Conservation (phyloP, 2,329 filamentous ascomycete species). For the Zelopaecilomyces penicillatus region DNA sequence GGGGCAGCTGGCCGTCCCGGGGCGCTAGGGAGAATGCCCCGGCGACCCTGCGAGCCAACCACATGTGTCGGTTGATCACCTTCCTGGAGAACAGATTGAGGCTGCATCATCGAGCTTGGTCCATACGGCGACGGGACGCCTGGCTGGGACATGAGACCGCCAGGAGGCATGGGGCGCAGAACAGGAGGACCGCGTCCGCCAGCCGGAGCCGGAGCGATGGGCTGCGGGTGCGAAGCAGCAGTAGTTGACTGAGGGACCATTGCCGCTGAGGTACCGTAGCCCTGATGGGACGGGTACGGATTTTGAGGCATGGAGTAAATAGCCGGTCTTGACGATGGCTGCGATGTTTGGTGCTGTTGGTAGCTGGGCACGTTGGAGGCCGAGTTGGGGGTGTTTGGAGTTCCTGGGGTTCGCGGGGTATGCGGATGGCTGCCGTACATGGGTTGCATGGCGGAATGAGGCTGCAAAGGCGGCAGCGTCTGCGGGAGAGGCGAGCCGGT, state of each 20-base stretch:
- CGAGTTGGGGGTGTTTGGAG: slow-evolving; percentile 52
- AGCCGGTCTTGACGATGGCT: slow-evolving; percentile 38
- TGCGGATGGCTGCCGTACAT: slow-evolving; percentile 52
- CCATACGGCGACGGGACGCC: slow-evolving; percentile 54
- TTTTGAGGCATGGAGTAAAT: slow-evolving; percentile 49
- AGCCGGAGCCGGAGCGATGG: slow-evolving; percentile 63
- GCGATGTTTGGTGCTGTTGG: slow-evolving; percentile 38
- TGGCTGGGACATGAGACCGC: slow-evolving; percentile 52
- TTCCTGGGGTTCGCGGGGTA: slow-evolving; percentile 54
- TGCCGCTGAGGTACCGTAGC: slow-evolving; percentile 46
- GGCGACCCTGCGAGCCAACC: slow-evolving; percentile 85
- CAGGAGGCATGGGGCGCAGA: slow-evolving; percentile 62
- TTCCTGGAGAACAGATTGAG: slow-evolving; percentile 46
- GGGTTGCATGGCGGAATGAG: slow-evolving; percentile 35
- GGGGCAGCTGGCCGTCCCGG: slow-evolving; percentile 76
- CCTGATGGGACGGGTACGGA: slow-evolving; percentile 46
- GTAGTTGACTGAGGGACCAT: slow-evolving; percentile 62
- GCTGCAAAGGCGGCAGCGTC: slow-evolving; percentile 48
- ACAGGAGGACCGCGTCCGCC: slow-evolving; percentile 50
- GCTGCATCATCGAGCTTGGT: slow-evolving; percentile 48
- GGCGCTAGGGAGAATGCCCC: slow-evolving; percentile 85
- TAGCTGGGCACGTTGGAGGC: slow-evolving; percentile 45
- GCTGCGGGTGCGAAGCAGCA: slow-evolving; percentile 62
- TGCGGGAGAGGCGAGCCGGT: slow-evolving; percentile 39
- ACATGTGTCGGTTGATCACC: slow-evolving; percentile 74